These are phyloP conservation scores for Metschnikowia colocasiae DNA, from an alignment of 805 yeast genomes.

Conservation along the genomic window DNA sequence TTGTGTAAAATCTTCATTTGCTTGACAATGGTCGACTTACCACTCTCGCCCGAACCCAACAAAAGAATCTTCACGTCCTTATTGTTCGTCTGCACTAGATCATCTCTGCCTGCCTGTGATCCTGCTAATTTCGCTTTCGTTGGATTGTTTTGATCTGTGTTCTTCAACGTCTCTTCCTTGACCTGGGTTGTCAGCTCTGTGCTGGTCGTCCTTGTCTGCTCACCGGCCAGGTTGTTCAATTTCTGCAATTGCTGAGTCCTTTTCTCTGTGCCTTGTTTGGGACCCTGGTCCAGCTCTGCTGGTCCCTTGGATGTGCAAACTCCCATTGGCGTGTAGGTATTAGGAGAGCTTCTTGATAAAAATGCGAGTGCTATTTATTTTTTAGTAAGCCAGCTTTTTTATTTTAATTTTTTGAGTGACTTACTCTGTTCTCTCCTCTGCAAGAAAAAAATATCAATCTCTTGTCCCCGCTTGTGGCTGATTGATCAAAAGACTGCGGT, in stretches of 20 bases:
- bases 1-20: conserved; percentile 79
- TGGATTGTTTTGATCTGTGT: background rate
- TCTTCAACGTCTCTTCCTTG: background rate
- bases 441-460: background rate
- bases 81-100: conserved; percentile 14
- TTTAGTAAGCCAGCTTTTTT: conserved; percentile 1
- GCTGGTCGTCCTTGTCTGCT: background rate
- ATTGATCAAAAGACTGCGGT: background rate
- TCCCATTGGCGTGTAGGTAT: conserved; percentile 6
- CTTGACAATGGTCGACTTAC: conserved; percentile 75
- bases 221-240: background rate
- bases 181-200: background rate
- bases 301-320: conserved; percentile 7
- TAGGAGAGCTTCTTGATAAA: background rate
- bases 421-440: background rate
- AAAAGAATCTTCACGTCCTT: conserved; percentile 69
- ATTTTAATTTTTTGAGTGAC: background rate
- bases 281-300: conserved; percentile 1
- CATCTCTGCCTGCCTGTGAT: conserved; percentile 6
- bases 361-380: conserved; percentile 5
- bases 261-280: background rate
- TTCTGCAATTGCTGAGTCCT: conserved; percentile 4
- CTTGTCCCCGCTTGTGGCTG: background rate
- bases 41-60: conserved; percentile 85
- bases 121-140: background rate